A percentile compares a stretch with the other conserved stretches of the same genome.
phyloP scores from a whole-genome alignment of 2,329 filamentous ascomycete species.

The Colletotrichum spaethianum region DNA sequence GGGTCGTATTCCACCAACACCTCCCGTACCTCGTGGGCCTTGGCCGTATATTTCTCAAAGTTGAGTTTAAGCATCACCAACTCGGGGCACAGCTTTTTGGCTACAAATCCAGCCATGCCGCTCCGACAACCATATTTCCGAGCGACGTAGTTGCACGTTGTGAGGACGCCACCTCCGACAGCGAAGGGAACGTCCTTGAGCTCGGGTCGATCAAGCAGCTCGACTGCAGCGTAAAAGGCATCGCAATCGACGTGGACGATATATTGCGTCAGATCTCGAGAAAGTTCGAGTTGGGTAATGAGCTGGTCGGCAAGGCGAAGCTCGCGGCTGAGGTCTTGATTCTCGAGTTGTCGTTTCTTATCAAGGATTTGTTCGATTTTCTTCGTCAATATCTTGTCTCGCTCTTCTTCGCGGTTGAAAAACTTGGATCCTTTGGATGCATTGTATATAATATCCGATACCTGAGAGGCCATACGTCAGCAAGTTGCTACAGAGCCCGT shows the following conservation, averaged over 20 bases:
- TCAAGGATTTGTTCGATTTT: conserved; percentile 87
- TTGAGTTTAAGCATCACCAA: conserved; percentile 87
- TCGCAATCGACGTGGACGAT: conserved; percentile 97
- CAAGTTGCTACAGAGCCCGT: background rate
- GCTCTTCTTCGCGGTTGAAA: conserved; percentile 90
- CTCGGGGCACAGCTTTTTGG: conserved; percentile 91
- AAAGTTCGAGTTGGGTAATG: conserved; percentile 82
- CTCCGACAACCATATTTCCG: conserved; percentile 91
- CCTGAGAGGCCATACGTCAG: conserved; percentile 60
- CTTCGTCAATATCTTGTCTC: conserved; percentile 84
- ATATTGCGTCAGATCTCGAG: conserved; percentile 85
- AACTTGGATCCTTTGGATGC: conserved; percentile 97
- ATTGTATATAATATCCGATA: conserved; percentile 97
- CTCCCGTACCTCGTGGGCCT: conserved; percentile 88
- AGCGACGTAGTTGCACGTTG: conserved; percentile 88
- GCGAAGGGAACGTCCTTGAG: conserved; percentile 90
- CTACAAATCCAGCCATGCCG: conserved; percentile 97
- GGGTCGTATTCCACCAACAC: conserved; percentile 91
- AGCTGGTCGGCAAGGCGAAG: conserved; percentile 84
- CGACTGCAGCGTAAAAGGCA: conserved; percentile 96
- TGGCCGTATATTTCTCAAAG: conserved; percentile 91
- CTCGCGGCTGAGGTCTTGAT: conserved; percentile 80
- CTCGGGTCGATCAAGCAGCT: conserved; percentile 87
- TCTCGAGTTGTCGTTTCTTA: conserved; percentile 82
- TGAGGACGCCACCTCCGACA: conserved; percentile 79